Evolutionary conservation across 2,329 filamentous ascomycete species (phyloP).

Genomic region (Trichoderma brevicompactum): DNA sequence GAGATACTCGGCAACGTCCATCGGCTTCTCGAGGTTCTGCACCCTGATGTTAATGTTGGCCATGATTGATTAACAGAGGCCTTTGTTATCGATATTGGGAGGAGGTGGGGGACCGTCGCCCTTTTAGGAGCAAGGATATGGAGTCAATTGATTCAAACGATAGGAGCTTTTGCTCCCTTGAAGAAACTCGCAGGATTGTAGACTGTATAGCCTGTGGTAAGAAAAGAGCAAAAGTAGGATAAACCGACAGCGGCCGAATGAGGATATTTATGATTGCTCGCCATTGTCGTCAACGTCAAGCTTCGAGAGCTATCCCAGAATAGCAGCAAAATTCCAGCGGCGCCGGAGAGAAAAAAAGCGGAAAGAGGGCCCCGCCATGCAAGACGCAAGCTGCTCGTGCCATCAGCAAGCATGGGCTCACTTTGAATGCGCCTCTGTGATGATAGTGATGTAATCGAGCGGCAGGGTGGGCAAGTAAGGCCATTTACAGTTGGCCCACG

Average conservation of each 20-base stretch:
- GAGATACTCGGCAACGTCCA: constrained; percentile 70
- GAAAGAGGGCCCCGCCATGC: constrained; percentile 8
- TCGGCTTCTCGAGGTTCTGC: constrained; percentile 51
- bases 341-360: background rate
- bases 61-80: constrained; percentile 30
- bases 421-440: constrained; percentile 19
- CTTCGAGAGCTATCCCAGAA: too few species aligned
- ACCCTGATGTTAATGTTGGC: constrained; percentile 46
- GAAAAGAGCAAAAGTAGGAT: too few species aligned
- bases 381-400: constrained; percentile 13
- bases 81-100: background rate
- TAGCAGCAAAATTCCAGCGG: too few species aligned
- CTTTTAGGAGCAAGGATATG: too few species aligned
- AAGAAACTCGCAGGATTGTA: too few species aligned
- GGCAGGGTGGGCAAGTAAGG: background rate
- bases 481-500: constrained; percentile 20
- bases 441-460: constrained; percentile 28
- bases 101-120: too few species aligned
- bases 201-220: too few species aligned
- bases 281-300: too few species aligned
- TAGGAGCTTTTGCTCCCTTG: too few species aligned
- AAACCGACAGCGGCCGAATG: too few species aligned
- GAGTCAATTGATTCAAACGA: too few species aligned
- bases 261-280: too few species aligned
- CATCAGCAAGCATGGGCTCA: constrained; percentile 22